Evolutionary conservation across 2,329 filamentous ascomycete genomes (phyloP).

Genomic region (Sporothrix inflata): DNA sequence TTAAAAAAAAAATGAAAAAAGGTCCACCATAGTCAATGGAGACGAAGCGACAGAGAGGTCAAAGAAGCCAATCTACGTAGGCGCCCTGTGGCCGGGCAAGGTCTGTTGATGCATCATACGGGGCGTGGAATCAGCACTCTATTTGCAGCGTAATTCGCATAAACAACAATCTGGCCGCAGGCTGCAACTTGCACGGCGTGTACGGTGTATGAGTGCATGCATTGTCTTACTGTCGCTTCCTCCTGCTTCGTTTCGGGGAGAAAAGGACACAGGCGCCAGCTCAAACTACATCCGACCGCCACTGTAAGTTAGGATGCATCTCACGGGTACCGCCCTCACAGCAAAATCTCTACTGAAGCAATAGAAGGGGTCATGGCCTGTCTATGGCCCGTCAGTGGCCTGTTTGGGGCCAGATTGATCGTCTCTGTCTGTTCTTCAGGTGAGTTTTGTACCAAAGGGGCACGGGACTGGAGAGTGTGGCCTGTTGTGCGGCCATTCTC

Average conservation of each 20-base stretch:
- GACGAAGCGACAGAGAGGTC: no score
- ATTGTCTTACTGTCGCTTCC: not conserved
- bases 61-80: slow-evolving; percentile 1
- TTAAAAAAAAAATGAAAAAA: no score
- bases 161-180: no score
- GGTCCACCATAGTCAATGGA: not conserved
- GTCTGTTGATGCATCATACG: not conserved
- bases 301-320: not conserved
- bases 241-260: not conserved
- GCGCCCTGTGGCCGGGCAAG: slow-evolving; percentile 6
- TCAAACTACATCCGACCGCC: not conserved
- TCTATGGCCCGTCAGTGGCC: not conserved
- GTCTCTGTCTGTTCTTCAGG: not conserved
- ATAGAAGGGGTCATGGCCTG: not conserved
- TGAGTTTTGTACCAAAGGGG: slow-evolving; percentile 3
- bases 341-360: not conserved
- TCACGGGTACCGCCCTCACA: not conserved
- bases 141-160: no score
- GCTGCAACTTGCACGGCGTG: no score
- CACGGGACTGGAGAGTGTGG: not conserved
- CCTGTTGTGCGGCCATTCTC: not conserved
- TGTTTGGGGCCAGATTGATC: slow-evolving; percentile 23
- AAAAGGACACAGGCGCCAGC: not conserved
- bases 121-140: not conserved
- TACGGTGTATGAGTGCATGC: not conserved